Conservation (phyloP, 2,329 filamentous ascomycete genomes). For the Venturia nashicola region DNA sequence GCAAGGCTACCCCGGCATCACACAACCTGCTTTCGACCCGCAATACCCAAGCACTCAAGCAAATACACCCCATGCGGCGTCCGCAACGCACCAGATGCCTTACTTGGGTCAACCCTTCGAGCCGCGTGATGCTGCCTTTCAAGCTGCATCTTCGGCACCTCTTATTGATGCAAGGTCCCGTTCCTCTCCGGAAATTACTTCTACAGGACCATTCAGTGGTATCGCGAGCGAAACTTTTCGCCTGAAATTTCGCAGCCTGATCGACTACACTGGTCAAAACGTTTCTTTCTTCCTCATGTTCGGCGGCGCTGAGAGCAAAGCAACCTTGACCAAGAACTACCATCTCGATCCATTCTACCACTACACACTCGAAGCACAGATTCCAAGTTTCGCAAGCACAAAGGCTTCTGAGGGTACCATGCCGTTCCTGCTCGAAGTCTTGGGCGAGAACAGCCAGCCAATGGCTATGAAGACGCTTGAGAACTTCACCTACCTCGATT, state of each 20-base stretch:
- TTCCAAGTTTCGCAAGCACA: conserved; percentile 51
- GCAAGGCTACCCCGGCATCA: conserved; percentile 34
- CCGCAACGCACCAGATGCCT: conserved; percentile 30
- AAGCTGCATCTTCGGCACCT: conserved; percentile 50
- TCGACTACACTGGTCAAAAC: neutral
- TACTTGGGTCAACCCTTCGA: conserved; percentile 31
- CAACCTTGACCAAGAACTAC: conserved; percentile 50
- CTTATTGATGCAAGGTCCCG: conserved; percentile 53
- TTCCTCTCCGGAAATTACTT: conserved; percentile 50
- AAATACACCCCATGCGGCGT: conserved; percentile 36
- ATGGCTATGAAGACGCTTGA: conserved; percentile 44
- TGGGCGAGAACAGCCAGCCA: conserved; percentile 41
- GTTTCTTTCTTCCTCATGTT: conserved; percentile 54
- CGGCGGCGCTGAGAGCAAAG: conserved; percentile 61
- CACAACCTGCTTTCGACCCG: conserved; percentile 35
- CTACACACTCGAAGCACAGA: conserved; percentile 61
- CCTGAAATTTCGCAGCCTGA: conserved; percentile 1
- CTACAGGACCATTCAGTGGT: conserved; percentile 58
- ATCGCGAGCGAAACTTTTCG: conserved; percentile 35
- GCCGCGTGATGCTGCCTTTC: conserved; percentile 26
- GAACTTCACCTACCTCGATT: conserved; percentile 47
- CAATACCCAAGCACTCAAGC: conserved; percentile 37
- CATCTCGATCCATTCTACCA: conserved; percentile 48
- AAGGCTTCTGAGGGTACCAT: conserved; percentile 43
- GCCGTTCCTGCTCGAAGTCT: conserved; percentile 47